Evolutionary conservation across 2,329 filamentous ascomycete genomes (phyloP).

Genomic region (Graphiopsis chlorocephala): DNA sequence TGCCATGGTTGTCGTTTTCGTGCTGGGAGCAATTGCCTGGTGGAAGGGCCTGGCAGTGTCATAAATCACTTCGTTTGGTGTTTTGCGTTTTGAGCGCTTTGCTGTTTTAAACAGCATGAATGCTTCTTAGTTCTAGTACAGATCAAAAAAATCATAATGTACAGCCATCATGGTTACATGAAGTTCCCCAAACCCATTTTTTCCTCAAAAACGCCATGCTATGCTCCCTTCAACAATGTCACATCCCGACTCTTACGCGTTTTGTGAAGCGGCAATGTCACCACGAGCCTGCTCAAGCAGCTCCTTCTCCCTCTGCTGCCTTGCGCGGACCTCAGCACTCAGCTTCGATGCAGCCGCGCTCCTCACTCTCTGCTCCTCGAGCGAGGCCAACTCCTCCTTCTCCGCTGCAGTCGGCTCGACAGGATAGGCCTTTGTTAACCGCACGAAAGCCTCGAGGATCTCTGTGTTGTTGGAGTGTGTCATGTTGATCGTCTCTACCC

Average conservation of each 20-base stretch:
- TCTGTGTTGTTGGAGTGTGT: slow-evolving; percentile 58
- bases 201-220: slow-evolving; percentile 13
- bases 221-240: slow-evolving; percentile 6
- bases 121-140: neutral
- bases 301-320: slow-evolving; percentile 61
- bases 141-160: slow-evolving; percentile 6
- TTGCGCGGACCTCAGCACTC: slow-evolving; percentile 52
- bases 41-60: slow-evolving; percentile 35
- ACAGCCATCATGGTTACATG: slow-evolving; percentile 12
- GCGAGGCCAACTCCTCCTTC: slow-evolving; percentile 53
- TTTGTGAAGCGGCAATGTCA: slow-evolving; percentile 29
- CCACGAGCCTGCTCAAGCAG: slow-evolving; percentile 56
- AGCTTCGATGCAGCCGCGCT: slow-evolving; percentile 56
- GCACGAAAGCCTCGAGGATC: slow-evolving; percentile 63
- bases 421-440: slow-evolving; percentile 58
- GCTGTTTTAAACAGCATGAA: neutral
- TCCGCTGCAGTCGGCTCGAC: slow-evolving; percentile 61
- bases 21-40: slow-evolving; percentile 60
- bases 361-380: slow-evolving; percentile 54
- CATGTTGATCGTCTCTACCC: slow-evolving; percentile 53
- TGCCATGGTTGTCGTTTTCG: slow-evolving; percentile 73
- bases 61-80: neutral
- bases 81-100: neutral
- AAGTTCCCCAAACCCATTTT: slow-evolving; percentile 12
- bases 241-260: neutral